Evolutionary conservation across 495 filamentous ascomycete genomes (phyloP), one percentile per base, ranked within the genome.

Genomic region (Penicillium canescens): DNA sequence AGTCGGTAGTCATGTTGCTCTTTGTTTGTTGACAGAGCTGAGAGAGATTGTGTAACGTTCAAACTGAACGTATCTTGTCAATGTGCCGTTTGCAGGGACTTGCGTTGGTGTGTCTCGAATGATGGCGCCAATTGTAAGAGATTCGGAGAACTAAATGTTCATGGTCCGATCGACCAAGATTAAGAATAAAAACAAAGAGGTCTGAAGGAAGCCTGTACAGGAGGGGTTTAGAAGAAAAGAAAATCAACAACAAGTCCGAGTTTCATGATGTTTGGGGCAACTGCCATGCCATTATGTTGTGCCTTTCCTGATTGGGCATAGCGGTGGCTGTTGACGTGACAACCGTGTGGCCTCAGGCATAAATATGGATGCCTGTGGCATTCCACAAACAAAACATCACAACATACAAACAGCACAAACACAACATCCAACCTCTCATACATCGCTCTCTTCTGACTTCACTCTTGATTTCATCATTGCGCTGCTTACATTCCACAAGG

Each of bases 201-300:
- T 8, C 18, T 18, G 52, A 42, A 57, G 18, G 24, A 38, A 20
- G 37, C 21, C 52, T 64, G 44, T 57, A 45, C 45, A 52, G 54
- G 59, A 59, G 58, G 37, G 55, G 48, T 58, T 53, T 48, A 42
- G 56, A 40, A 48, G 59, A 53, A 55, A 49, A 52, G 52, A 61
- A 49, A 60, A 57, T 59, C 54, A 48, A 65, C 60, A 60, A 57
- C 59, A 56, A 50, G 52, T 54, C 54, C 57, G 60, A 72, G 65
- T 66, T 60, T 61, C 55, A 67, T 62, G 58, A 63, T 59, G 66
- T 60, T 72, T 71, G 62, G 63, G 68, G 65, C 60, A 72, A 60
- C 61, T 67, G 67, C 66, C 68, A 71, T 69, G 69, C 69, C 70
- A 67, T 73, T 74, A 66, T 75, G 73, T 73, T 76, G 60, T 75